Evolutionary conservation across 2,329 filamentous ascomycete species (phyloP).

Genomic region (Fusarium drepaniforme): DNA sequence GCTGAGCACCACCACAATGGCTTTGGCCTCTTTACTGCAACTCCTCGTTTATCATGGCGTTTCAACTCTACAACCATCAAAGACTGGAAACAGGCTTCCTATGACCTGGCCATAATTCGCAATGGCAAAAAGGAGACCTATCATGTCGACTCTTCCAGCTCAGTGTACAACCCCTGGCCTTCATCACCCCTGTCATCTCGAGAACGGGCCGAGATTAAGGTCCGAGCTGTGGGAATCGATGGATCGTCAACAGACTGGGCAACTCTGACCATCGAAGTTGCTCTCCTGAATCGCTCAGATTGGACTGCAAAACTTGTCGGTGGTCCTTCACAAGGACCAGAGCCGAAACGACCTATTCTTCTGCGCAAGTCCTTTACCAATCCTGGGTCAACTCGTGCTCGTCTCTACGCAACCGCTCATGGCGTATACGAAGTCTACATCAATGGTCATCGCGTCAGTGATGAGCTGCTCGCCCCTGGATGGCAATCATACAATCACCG

Average conservation of each 20-base stretch:
- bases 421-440: constrained; percentile 59
- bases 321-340: constrained; percentile 20
- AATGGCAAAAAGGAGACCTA: constrained; percentile 39
- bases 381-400: constrained; percentile 36
- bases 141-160: constrained; percentile 41
- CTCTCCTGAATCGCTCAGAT: constrained; percentile 41
- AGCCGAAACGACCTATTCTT: constrained; percentile 8
- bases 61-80: background rate
- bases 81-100: background rate
- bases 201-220: constrained; percentile 46
- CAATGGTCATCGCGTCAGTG: constrained; percentile 55
- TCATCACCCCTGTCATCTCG: constrained; percentile 44
- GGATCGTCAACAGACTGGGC: background rate
- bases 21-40: constrained; percentile 22
- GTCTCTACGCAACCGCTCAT: constrained; percentile 57
- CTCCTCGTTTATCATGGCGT: constrained; percentile 14
- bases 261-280: background rate
- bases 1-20: constrained; percentile 34
- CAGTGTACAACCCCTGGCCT: constrained; percentile 58
- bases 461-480: constrained; percentile 58
- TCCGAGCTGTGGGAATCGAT: constrained; percentile 45
- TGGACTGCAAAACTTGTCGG: constrained; percentile 46
- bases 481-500: constrained; percentile 62
- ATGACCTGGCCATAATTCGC: background rate
- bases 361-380: constrained; percentile 5